A percentile compares a stretch with the other conserved stretches of the same genome.
phyloP scores from a whole-genome alignment of 2,329 filamentous ascomycete genomes.

The Alternaria sp. region DNA sequence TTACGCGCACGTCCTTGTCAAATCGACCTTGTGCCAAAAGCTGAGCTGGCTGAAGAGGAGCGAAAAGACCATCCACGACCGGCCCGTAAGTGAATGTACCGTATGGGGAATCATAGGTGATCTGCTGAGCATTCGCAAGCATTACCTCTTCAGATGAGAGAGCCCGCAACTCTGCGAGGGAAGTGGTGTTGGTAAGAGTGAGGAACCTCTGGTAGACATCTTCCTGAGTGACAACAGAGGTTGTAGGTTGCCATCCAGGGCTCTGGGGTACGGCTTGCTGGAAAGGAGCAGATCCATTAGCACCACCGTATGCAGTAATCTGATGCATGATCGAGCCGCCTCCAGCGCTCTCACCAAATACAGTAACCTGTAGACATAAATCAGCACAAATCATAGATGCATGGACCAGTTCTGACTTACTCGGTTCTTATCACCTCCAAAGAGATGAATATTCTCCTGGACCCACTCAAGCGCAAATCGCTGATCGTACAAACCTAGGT shows the following conservation, averaged over 20 bases:
- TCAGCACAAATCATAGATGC: not conserved
- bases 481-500: conserved; percentile 48
- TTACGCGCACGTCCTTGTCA: conserved; percentile 42
- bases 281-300: conserved; percentile 47
- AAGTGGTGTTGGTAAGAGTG: conserved; percentile 40
- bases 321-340: conserved; percentile 50
- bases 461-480: conserved; percentile 50
- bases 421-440: conserved; percentile 47
- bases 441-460: conserved; percentile 47
- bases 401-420: conserved; percentile 20
- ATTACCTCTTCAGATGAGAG: conserved; percentile 41
- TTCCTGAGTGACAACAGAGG: conserved; percentile 37
- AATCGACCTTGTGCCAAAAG: conserved; percentile 48
- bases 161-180: conserved; percentile 42
- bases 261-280: conserved; percentile 48
- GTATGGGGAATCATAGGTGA: conserved; percentile 41
- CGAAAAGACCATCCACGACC: conserved; percentile 43
- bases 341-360: conserved; percentile 49
- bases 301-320: conserved; percentile 49
- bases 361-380: conserved; percentile 22
- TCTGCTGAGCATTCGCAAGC: conserved; percentile 42
- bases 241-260: conserved; percentile 47
- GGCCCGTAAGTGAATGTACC: conserved; percentile 44
- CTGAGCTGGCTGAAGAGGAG: conserved; percentile 38
- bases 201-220: conserved; percentile 38